phyloP scores from a whole-genome alignment of 176 grass and related monocot species.

The Poa annua region DNA sequence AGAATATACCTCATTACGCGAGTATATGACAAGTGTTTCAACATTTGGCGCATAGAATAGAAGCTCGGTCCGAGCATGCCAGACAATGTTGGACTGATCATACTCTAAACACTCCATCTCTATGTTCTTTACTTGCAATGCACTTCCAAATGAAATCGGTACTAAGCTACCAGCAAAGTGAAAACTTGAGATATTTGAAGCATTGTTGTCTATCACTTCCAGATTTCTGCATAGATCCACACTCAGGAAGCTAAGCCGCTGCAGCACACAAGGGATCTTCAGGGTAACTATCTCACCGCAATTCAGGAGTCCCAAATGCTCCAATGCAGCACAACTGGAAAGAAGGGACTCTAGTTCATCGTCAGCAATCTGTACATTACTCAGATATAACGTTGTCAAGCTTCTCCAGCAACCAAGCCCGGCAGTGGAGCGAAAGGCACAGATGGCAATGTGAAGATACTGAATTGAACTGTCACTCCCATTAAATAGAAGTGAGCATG shows the following conservation, averaged over 20 bases:
- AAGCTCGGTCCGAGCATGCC: neutral
- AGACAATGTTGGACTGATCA: neutral
- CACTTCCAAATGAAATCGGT: neutral
- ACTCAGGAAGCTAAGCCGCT: neutral
- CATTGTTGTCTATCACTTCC: neutral
- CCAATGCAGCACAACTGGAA: neutral
- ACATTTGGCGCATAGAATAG: neutral
- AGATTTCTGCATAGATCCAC: neutral
- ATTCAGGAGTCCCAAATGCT: neutral
- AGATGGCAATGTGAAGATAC: neutral
- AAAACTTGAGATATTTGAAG: constrained; percentile 3
- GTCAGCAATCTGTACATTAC: neutral
- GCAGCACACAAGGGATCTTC: neutral
- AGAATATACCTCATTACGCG: neutral
- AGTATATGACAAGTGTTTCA: constrained; percentile 5
- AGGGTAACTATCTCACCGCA: neutral
- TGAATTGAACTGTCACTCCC: neutral
- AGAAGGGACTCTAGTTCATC: constrained; percentile 14
- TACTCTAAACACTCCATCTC: neutral
- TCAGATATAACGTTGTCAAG: neutral
- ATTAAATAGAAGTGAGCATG: neutral
- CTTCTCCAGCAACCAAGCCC: constrained; percentile 1
- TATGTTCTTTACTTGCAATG: neutral
- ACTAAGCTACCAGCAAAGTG: neutral
- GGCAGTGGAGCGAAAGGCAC: neutral